phyloP scores from a whole-genome alignment of 73 alveolate species.

The Stentor coeruleus region DNA sequence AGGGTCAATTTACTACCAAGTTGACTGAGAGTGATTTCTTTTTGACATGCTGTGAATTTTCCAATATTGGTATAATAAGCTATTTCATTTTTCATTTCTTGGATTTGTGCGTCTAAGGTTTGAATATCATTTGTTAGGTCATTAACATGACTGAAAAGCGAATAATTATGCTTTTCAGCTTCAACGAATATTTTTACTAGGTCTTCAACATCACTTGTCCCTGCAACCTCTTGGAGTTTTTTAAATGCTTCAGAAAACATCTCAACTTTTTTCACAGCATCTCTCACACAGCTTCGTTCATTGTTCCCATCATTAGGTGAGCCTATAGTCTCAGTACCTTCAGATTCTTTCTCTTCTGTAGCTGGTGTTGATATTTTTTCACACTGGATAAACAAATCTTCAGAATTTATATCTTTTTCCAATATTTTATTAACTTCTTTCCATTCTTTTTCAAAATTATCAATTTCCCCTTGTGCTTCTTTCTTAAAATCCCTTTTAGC shows the following conservation, averaged over 20 bases:
- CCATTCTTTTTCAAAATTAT: neutral
- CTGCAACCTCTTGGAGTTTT: constrained; percentile 79
- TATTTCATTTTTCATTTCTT: constrained; percentile 30
- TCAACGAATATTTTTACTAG: constrained; percentile 63
- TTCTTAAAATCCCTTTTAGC: too few relatives aligned
- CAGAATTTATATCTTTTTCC: constrained; percentile 36
- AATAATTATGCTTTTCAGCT: constrained; percentile 67
- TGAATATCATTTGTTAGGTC: constrained; percentile 41
- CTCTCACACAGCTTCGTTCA: constrained; percentile 38
- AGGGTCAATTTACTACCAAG: constrained; percentile 47
- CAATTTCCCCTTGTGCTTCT: neutral
- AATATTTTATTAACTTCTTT: constrained; percentile 27
- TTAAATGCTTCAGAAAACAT: constrained; percentile 84
- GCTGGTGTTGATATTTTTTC: too few relatives aligned
- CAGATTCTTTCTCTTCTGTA: neutral
- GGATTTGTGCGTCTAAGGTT: constrained; percentile 31
- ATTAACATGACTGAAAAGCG: constrained; percentile 35
- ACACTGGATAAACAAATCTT: too few relatives aligned
- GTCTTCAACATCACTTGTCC: constrained; percentile 66
- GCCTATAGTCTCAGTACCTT: neutral
- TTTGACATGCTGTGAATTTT: constrained; percentile 48
- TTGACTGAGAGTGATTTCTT: constrained; percentile 50
- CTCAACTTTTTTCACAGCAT: constrained; percentile 53
- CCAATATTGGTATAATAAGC: constrained; percentile 43
- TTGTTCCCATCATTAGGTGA: neutral